Evolutionary conservation across 2,329 filamentous ascomycete genomes (phyloP).

Genomic region (Cladophialophora carrionii): DNA sequence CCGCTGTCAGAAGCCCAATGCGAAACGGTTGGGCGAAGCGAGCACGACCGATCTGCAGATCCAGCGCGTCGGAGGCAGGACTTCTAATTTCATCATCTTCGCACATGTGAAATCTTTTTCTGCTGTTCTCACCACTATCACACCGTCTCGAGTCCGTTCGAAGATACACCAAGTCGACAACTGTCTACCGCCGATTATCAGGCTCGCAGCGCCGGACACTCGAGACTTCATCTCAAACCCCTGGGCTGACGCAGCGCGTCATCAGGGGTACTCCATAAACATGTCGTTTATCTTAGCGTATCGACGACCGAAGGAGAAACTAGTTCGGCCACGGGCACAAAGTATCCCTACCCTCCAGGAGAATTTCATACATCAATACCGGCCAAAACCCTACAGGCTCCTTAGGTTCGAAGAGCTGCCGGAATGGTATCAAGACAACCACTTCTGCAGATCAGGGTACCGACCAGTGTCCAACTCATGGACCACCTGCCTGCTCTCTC

Average conservation of each 20-base stretch:
- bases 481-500: conserved; percentile 47
- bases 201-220: not conserved
- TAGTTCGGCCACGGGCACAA: conserved; percentile 25
- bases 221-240: not conserved
- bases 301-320: conserved; percentile 34
- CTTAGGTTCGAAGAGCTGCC: conserved; percentile 47
- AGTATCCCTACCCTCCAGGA: conserved; percentile 25
- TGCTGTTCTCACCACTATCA: not conserved
- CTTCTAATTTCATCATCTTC: conserved; percentile 16
- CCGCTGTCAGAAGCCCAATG: not conserved
- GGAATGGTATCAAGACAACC: conserved; percentile 51
- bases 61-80: conserved; percentile 6
- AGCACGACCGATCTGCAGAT: conserved; percentile 11
- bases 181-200: not conserved
- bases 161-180: not conserved
- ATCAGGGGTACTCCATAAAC: not conserved
- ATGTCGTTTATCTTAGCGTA: conserved; percentile 36
- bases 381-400: conserved; percentile 31
- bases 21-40: not conserved
- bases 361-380: conserved; percentile 15
- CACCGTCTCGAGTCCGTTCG: not conserved
- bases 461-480: conserved; percentile 49
- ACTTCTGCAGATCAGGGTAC: conserved; percentile 50
- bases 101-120: conserved; percentile 9
- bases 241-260: not conserved